A percentile compares a stretch with the other conserved stretches of the same genome.
These are phyloP conservation scores for Colletotrichum tanaceti DNA, from an alignment of 2,329 filamentous ascomycete genomes.

Conservation along the genomic window DNA sequence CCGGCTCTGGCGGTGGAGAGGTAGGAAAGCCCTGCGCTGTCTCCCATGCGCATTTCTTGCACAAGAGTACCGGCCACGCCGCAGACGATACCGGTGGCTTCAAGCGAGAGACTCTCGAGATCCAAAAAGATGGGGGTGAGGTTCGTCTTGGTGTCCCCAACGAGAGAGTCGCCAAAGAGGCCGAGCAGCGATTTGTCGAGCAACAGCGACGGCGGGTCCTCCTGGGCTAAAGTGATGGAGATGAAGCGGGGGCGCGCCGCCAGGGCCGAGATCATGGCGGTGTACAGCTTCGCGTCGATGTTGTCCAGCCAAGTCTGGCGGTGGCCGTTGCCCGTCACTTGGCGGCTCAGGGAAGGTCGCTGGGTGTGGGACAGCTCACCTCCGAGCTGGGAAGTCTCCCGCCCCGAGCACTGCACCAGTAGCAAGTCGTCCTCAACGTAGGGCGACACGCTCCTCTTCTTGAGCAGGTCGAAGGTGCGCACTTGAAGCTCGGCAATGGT, in stretches of 20 bases:
- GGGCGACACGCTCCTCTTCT: slow-evolving; percentile 79
- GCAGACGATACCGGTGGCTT: slow-evolving; percentile 94
- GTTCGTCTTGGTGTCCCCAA: slow-evolving; percentile 78
- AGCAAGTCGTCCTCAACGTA: slow-evolving; percentile 75
- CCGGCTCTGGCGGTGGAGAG: slow-evolving; percentile 89
- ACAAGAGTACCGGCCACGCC: slow-evolving; percentile 88
- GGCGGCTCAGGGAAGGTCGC: slow-evolving; percentile 50
- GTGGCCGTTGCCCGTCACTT: slow-evolving; percentile 51
- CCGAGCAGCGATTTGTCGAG: slow-evolving; percentile 75
- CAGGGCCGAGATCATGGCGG: slow-evolving; percentile 71
- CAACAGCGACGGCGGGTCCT: slow-evolving; percentile 79
- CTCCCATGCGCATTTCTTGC: slow-evolving; percentile 70
- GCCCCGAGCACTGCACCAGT: slow-evolving; percentile 85
- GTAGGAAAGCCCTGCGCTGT: slow-evolving; percentile 84
- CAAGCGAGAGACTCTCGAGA: slow-evolving; percentile 80
- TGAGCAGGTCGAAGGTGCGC: slow-evolving; percentile 86
- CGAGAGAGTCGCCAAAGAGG: slow-evolving; percentile 77
- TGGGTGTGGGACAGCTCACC: slow-evolving; percentile 51
- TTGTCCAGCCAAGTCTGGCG: slow-evolving; percentile 65
- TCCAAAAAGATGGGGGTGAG: slow-evolving; percentile 91
- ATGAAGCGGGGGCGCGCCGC: slow-evolving; percentile 75
- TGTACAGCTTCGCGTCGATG: slow-evolving; percentile 72
- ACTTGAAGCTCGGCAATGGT: slow-evolving; percentile 82
- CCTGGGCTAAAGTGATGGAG: slow-evolving; percentile 78
- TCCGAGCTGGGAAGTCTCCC: slow-evolving; percentile 58